Evolutionary conservation across 805 yeast species (phyloP).

Genomic region (Clavispora asparagi): DNA sequence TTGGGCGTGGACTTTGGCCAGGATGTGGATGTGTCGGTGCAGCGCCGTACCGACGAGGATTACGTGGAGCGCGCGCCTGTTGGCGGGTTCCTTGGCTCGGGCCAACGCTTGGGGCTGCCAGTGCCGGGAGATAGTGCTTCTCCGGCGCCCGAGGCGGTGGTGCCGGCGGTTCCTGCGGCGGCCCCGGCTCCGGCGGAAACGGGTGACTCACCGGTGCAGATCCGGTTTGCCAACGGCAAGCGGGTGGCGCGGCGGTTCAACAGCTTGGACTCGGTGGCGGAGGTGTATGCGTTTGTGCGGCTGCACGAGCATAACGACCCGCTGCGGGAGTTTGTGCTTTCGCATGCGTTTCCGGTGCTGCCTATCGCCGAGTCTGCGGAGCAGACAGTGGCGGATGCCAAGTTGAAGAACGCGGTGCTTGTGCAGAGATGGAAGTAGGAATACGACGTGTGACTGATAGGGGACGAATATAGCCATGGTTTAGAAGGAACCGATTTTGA

Average conservation of each 20-base stretch:
- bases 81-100: slow-evolving; percentile 73
- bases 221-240: slow-evolving; percentile 79
- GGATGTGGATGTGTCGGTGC: slow-evolving; percentile 88
- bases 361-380: slow-evolving; percentile 52
- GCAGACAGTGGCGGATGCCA: slow-evolving; percentile 65
- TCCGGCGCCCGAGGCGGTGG: too few species aligned
- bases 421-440: slow-evolving; percentile 75
- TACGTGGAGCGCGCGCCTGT: slow-evolving; percentile 55
- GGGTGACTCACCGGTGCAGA: slow-evolving; percentile 76
- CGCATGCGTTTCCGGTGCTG: slow-evolving; percentile 78
- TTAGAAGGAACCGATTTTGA: too few species aligned
- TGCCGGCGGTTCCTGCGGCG: slow-evolving; percentile 11
- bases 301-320: slow-evolving; percentile 39
- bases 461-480: too few species aligned
- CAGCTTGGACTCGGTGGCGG: slow-evolving; percentile 58
- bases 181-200: slow-evolving; percentile 15
- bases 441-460: neutral
- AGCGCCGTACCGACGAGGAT: slow-evolving; percentile 74
- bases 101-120: slow-evolving; percentile 85
- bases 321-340: slow-evolving; percentile 55
- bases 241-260: slow-evolving; percentile 60
- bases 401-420: slow-evolving; percentile 76
- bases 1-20: slow-evolving; percentile 84
- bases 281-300: slow-evolving; percentile 63
- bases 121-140: slow-evolving; percentile 59